Evolutionary conservation across 352 stramenopile genomes (phyloP).

Genomic region (Phytophthora idaei): DNA sequence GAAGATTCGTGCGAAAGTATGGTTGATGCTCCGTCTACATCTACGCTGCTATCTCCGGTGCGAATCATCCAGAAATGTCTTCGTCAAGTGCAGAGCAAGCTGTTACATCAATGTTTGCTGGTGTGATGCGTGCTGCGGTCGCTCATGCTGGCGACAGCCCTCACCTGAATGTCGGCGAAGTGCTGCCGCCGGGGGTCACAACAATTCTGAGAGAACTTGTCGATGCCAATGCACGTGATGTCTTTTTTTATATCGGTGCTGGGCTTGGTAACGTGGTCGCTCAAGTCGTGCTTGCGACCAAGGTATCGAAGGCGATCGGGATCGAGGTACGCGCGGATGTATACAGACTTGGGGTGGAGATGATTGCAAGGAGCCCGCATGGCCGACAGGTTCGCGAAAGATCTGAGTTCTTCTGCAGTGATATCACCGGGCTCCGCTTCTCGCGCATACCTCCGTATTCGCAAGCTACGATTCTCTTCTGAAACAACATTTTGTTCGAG

Average conservation of each 20-base stretch:
- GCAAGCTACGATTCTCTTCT: neutral
- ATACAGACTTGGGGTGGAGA: neutral
- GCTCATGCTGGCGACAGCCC: neutral
- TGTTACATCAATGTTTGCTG: neutral
- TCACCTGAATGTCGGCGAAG: neutral
- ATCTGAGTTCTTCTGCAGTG: neutral
- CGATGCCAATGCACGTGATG: neutral
- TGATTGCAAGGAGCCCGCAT: neutral
- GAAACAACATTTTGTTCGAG: neutral
- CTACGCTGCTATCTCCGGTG: too few relatives aligned
- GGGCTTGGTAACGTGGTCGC: neutral
- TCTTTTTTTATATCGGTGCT: neutral
- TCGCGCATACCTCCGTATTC: neutral
- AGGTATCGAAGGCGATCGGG: neutral
- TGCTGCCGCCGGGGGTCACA: neutral
- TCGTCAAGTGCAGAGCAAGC: neutral
- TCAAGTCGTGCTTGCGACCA: neutral
- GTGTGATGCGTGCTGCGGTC: neutral
- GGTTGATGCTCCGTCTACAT: too few relatives aligned
- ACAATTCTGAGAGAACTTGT: neutral
- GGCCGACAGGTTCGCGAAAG: neutral
- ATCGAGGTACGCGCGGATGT: neutral
- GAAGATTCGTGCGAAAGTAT: too few relatives aligned
- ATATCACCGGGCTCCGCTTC: neutral
- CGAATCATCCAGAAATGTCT: too few relatives aligned